Evolutionary conservation across 495 filamentous ascomycete genomes (phyloP).

Genomic region (Copromyces sp.): DNA sequence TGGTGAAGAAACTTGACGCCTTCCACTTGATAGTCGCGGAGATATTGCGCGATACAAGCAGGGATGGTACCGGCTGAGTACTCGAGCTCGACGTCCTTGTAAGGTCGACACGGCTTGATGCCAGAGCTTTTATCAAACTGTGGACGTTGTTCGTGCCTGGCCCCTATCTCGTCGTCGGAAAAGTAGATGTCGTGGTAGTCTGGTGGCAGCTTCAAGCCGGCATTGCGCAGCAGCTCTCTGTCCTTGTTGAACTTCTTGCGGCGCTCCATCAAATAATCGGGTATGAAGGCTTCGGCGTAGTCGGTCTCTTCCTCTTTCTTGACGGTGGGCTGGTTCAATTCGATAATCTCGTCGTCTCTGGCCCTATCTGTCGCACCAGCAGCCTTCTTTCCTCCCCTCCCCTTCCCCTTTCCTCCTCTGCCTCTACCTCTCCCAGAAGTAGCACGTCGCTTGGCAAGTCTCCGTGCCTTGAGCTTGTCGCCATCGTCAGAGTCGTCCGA

Average conservation of each 20-base stretch:
- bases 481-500: conserved; percentile 27
- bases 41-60: conserved; percentile 82
- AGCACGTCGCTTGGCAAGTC: conserved; percentile 14
- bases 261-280: conserved; percentile 40
- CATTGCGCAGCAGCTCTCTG: conserved; percentile 48
- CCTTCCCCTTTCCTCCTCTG: conserved; percentile 17
- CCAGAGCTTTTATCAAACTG: conserved; percentile 45
- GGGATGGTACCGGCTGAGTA: conserved; percentile 79
- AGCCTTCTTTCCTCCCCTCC: background rate
- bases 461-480: conserved; percentile 19
- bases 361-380: background rate
- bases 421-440: conserved; percentile 12
- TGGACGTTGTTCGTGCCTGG: conserved; percentile 56
- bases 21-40: conserved; percentile 83
- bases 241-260: conserved; percentile 49
- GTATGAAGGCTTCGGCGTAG: conserved; percentile 24
- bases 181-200: conserved; percentile 74
- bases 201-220: conserved; percentile 69
- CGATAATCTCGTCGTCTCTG: conserved; percentile 2
- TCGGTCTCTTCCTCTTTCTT: conserved; percentile 17
- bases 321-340: conserved; percentile 6
- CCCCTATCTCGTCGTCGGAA: conserved; percentile 68
- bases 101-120: conserved; percentile 51
- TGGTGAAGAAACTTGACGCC: conserved; percentile 83
- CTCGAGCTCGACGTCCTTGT: conserved; percentile 64